A percentile compares a stretch with the other conserved stretches of the same genome.
Evolutionary conservation across 768 basidiomycete species (phyloP).

Genomic region (Trichaptum fuscoviolaceum): DNA sequence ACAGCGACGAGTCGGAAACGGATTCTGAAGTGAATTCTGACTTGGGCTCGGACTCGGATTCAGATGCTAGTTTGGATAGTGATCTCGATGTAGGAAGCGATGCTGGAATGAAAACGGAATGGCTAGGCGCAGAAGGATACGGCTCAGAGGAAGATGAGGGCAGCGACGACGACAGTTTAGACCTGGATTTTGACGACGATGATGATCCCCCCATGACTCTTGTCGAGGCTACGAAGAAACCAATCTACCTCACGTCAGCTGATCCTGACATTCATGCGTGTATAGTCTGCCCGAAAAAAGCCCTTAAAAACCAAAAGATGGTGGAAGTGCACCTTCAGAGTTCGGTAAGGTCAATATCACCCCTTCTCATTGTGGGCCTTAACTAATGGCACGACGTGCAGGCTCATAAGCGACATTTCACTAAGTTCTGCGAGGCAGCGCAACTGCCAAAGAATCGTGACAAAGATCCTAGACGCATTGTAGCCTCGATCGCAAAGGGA

Average conservation of each 20-base stretch:
- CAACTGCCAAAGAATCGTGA: slow-evolving; percentile 30
- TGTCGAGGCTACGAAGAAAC: slow-evolving; percentile 54
- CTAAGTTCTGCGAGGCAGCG: slow-evolving; percentile 42
- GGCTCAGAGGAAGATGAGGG: slow-evolving; percentile 20
- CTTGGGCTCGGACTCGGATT: slow-evolving; percentile 19
- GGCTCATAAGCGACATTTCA: slow-evolving; percentile 61
- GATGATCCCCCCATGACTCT: slow-evolving; percentile 47
- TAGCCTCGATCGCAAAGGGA: slow-evolving; percentile 19
- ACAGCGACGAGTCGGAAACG: slow-evolving; percentile 64
- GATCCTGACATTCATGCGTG: slow-evolving; percentile 56
- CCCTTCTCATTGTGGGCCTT: neutral
- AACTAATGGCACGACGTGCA: slow-evolving; percentile 24
- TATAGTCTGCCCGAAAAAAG: slow-evolving; percentile 66
- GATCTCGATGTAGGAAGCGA: slow-evolving; percentile 23
- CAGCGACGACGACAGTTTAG: slow-evolving; percentile 13
- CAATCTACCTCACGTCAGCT: slow-evolving; percentile 54
- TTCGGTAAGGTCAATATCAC: slow-evolving; percentile 46
- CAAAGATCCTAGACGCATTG: slow-evolving; percentile 42
- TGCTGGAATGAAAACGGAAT: slow-evolving; percentile 3
- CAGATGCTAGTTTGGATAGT: slow-evolving; percentile 15
- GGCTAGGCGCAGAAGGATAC: slow-evolving; percentile 10
- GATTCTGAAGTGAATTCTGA: slow-evolving; percentile 43
- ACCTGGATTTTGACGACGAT: slow-evolving; percentile 8
- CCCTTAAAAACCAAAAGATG: slow-evolving; percentile 57
- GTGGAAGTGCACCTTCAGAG: slow-evolving; percentile 53